These are phyloP conservation scores for Kazachstania africana DNA, from an alignment of 805 yeast genomes.

Conservation along the genomic window DNA sequence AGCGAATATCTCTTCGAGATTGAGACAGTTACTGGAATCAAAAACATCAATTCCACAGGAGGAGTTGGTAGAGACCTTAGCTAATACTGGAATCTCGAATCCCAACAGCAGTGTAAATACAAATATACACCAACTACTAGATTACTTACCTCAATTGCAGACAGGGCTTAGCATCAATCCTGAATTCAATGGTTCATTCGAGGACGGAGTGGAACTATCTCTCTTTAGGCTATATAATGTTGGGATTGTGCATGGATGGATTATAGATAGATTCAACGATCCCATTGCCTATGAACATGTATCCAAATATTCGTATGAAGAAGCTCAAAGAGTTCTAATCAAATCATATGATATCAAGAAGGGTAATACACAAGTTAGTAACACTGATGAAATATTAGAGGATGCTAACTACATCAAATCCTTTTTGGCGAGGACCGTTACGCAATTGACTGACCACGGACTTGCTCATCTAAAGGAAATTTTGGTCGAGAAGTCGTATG, in stretches of 20 bases:
- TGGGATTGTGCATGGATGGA: slow-evolving; percentile 76
- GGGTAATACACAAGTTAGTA: slow-evolving; percentile 14
- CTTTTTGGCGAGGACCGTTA: slow-evolving; percentile 50
- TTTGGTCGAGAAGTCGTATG: slow-evolving; percentile 41
- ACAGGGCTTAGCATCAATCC: slow-evolving; percentile 70
- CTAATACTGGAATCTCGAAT: slow-evolving; percentile 32
- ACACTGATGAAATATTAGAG: slow-evolving; percentile 19
- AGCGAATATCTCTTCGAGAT: slow-evolving; percentile 1
- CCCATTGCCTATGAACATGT: slow-evolving; percentile 27
- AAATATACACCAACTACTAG: slow-evolving; percentile 35
- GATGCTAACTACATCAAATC: slow-evolving; percentile 29
- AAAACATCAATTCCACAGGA: slow-evolving; percentile 26
- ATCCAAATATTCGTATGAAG: slow-evolving; percentile 41
- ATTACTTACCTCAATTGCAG: slow-evolving; percentile 49
- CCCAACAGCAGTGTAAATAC: slow-evolving; percentile 17
- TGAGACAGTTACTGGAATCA: slow-evolving; percentile 26
- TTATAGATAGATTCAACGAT: slow-evolving; percentile 34
- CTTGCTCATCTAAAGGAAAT: slow-evolving; percentile 33
- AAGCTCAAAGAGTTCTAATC: slow-evolving; percentile 45
- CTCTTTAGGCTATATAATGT: slow-evolving; percentile 50
- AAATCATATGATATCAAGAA: slow-evolving; percentile 31
- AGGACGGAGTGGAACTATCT: slow-evolving; percentile 38
- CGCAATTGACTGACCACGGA: slow-evolving; percentile 71
- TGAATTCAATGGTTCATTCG: slow-evolving; percentile 49
- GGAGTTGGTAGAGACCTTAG: slow-evolving; percentile 38